Evolutionary conservation across 352 stramenopile species (phyloP).

Genomic region (Elongisporangium prolatum): DNA sequence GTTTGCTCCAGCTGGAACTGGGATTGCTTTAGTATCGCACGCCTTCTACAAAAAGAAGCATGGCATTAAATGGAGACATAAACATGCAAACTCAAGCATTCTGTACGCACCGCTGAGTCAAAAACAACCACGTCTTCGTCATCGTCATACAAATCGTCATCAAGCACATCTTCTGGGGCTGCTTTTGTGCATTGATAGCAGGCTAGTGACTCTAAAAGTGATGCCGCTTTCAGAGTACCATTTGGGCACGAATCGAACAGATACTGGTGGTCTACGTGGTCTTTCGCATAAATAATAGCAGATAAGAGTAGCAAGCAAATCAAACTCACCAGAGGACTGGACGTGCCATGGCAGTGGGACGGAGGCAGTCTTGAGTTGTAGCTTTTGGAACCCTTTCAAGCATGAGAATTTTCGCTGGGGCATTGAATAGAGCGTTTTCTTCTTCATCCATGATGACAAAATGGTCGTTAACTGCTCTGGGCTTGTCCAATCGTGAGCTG

Average conservation of each 20-base stretch:
- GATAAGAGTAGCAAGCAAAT: background rate
- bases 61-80: no score
- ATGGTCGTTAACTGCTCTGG: conserved; percentile 11
- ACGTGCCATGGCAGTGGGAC: conserved; percentile 34
- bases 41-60: conserved; percentile 9
- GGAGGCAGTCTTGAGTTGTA: conserved; percentile 34
- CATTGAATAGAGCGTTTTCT: conserved; percentile 41
- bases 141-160: conserved; percentile 24
- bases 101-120: background rate
- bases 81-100: no score
- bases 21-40: background rate
- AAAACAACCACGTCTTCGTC: no score
- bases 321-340: background rate
- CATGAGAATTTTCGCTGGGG: conserved; percentile 27
- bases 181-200: conserved; percentile 10
- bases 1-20: background rate
- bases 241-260: conserved; percentile 36
- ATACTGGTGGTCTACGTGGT: background rate
- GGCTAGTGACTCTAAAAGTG: conserved; percentile 37
- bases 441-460: conserved; percentile 47
- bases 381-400: conserved; percentile 42
- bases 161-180: conserved; percentile 6
- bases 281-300: background rate
- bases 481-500: background rate
- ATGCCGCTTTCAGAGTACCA: conserved; percentile 17